These are phyloP conservation scores for Thinopyrum elongatum DNA, from an alignment of 176 grass and related monocot genomes.

Conservation along the genomic window DNA sequence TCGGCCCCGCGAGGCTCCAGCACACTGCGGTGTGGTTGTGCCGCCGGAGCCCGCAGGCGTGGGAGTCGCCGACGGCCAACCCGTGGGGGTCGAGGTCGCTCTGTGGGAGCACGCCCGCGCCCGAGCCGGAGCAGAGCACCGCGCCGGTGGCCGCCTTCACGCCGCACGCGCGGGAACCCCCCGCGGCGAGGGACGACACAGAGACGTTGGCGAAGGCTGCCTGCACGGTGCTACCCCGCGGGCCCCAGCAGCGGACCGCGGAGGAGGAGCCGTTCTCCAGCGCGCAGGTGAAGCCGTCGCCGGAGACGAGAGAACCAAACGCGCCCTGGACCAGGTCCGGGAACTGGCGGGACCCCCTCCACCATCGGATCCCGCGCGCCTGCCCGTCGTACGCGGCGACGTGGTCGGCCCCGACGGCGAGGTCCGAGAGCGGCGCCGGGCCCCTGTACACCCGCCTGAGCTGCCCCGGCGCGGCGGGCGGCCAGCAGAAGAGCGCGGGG, in stretches of 20 bases:
- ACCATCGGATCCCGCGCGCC: slow-evolving; percentile 45
- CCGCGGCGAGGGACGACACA: slow-evolving; percentile 46
- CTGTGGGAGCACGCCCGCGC: neutral
- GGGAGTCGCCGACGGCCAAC: slow-evolving; percentile 56
- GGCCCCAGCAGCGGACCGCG: slow-evolving; percentile 68
- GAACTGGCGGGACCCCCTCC: slow-evolving; percentile 33
- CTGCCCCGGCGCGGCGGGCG: neutral
- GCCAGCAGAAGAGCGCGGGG: slow-evolving; percentile 77
- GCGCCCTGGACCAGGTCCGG: fast-evolving
- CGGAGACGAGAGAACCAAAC: slow-evolving; percentile 68
- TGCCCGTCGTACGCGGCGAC: slow-evolving; percentile 49
- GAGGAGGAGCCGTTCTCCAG: slow-evolving; percentile 14
- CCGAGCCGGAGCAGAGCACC: slow-evolving; percentile 36
- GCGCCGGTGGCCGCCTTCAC: slow-evolving; percentile 14
- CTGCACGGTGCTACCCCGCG: slow-evolving; percentile 20
- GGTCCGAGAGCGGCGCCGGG: neutral
- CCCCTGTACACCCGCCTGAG: slow-evolving; percentile 60
- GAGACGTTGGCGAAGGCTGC: slow-evolving; percentile 26
- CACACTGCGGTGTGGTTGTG: slow-evolving; percentile 55
- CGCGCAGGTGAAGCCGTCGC: slow-evolving; percentile 68
- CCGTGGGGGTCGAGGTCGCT: slow-evolving; percentile 30
- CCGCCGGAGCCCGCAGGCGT: slow-evolving; percentile 60
- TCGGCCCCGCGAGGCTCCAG: slow-evolving; percentile 47
- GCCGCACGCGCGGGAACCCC: slow-evolving; percentile 51
- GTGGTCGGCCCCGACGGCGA: slow-evolving; percentile 65